Evolutionary conservation across 148 eudicot genomes (phyloP), one percentile per base, ranked within the genome.

Genomic region (Rhododendron vialii): DNA sequence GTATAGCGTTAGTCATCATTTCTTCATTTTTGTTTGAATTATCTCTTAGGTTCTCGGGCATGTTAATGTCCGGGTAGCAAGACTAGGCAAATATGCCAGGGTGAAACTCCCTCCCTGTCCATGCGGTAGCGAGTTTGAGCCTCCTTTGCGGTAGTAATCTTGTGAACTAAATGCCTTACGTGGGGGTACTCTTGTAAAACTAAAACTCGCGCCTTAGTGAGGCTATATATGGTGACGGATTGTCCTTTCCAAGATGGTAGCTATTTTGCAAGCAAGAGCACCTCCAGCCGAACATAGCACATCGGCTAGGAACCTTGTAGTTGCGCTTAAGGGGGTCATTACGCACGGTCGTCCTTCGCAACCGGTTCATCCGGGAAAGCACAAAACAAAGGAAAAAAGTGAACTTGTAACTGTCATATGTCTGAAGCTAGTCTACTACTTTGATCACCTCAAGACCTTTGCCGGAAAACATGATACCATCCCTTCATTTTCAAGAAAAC

Each of bases 401-500:
- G 47, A 22, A 36, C 81, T 43, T 12, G 75, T 69, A 18, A 8
- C n/a, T 8, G 43, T 6, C 47, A 38, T 20, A 0, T 41, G 22
- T 20, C 80, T 41, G 80, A 41, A 76, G 79, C 47, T 45, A 78
- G 26, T 45, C 55, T 47, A 7, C 61, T 48, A 26, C 36, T 9
- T 55, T 55, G 14, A 81, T 55, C 69, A 81, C 83, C 63, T 51
- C 48, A 33, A 81, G 83, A 28, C 67, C 81, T 81, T n/a, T 55
- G 50, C 35, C 22, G 10, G 22, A 48, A 81, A 55, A 53, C 43
- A 81, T 33, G n/a, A 18, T 1, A 30, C 3, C 0, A 55, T 81
- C 14, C 65, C 89, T 87, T 87, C 74, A 55, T 35, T 80, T 80
- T 36, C 74, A 84, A 43, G 51, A 87, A 80, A 50, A 43, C 35